phyloP scores from a whole-genome alignment of 106 monocot genomes.

The Hemerocallis citrina region DNA sequence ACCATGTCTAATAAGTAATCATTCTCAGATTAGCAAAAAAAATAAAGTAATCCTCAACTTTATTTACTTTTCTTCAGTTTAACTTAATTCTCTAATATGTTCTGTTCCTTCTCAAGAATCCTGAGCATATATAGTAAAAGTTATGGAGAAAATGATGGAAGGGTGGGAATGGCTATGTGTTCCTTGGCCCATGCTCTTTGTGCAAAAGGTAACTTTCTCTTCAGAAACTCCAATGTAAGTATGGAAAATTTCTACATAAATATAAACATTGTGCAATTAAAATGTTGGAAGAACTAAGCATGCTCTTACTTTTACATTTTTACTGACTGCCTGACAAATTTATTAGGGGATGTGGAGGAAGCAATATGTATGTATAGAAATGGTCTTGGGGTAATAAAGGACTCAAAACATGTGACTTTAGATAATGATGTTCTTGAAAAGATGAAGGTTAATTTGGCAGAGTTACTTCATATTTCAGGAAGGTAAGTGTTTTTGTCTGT shows the following conservation, averaged over 20 bases:
- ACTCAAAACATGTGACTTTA: slow-evolving; percentile 50
- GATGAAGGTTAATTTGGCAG: slow-evolving; percentile 69
- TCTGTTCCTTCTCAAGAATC: slow-evolving; percentile 28
- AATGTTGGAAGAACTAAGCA: background rate
- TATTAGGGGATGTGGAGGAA: slow-evolving; percentile 49
- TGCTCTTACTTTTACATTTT: background rate
- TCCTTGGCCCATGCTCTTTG: slow-evolving; percentile 69
- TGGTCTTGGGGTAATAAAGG: slow-evolving; percentile 61
- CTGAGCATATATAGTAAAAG: slow-evolving; percentile 43
- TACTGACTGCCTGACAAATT: background rate
- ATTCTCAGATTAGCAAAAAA: too few relatives aligned
- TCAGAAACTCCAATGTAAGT: background rate
- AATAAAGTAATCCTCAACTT: too few relatives aligned
- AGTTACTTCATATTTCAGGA: slow-evolving; percentile 75
- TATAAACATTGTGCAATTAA: background rate
- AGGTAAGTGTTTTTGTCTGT: slow-evolving; percentile 32
- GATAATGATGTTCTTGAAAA: slow-evolving; percentile 70
- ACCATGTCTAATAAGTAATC: too few relatives aligned
- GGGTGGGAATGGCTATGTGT: slow-evolving; percentile 74
- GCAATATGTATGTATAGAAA: slow-evolving; percentile 52
- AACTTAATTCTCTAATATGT: background rate
- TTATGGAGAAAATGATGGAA: slow-evolving; percentile 72
- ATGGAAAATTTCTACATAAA: background rate
- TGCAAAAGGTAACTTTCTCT: slow-evolving; percentile 55
- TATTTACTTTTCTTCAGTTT: too few relatives aligned